Evolutionary conservation across 1,139 yeast genomes (phyloP).

Genomic region (Protomyces lactucae-debilis): DNA sequence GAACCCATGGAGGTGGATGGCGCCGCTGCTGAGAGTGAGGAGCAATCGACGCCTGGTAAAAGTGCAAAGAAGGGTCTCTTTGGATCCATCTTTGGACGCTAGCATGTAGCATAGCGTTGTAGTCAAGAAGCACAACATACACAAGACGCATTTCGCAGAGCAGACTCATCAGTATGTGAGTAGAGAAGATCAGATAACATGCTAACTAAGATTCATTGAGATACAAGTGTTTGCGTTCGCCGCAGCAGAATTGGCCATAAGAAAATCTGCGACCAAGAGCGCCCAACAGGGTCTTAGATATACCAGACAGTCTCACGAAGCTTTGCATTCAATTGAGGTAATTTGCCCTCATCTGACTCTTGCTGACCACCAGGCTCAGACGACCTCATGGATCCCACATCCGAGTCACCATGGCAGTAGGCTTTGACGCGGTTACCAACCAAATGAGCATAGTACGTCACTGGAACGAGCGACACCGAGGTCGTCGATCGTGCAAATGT

Average conservation of each 20-base stretch:
- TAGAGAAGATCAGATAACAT: too few species aligned
- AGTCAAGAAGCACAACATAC: too few species aligned
- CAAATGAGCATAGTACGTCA: constrained; percentile 37
- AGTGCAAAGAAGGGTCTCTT: background rate
- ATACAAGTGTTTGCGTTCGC: too few species aligned
- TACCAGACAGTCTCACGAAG: constrained; percentile 27
- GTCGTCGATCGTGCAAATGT: constrained; percentile 39
- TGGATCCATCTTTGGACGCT: background rate
- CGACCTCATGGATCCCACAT: background rate
- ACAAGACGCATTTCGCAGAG: too few species aligned
- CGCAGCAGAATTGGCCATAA: too few species aligned
- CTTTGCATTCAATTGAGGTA: constrained; percentile 5
- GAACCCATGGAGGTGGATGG: background rate
- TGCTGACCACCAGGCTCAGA: background rate
- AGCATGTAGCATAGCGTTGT: background rate
- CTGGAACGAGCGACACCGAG: constrained; percentile 39
- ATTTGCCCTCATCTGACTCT: background rate
- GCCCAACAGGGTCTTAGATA: background rate
- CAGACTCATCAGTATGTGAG: too few species aligned
- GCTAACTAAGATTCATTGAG: too few species aligned
- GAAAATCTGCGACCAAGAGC: too few species aligned
- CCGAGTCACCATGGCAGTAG: constrained; percentile 28
- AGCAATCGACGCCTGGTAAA: background rate
- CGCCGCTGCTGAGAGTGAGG: background rate
- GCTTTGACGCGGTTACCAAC: constrained; percentile 39